Percentiles rank a stretch among this genome's conserved stretches.
Conservation (phyloP, 768 basidiomycete genomes). For the Naematelia aurantialba region DNA sequence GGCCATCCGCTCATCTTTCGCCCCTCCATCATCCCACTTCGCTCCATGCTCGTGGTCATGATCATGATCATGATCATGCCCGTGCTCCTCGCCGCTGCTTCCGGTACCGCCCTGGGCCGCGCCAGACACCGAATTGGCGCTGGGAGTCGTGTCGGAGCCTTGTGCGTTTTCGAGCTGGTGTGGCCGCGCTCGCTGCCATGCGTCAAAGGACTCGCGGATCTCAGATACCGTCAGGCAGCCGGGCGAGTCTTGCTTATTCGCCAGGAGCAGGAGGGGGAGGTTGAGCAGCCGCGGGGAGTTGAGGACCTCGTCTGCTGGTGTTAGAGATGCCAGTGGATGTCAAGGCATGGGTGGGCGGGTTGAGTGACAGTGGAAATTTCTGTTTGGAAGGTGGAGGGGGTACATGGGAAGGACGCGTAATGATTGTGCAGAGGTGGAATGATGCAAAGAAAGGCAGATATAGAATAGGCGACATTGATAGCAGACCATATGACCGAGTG, state of each 20-base stretch:
- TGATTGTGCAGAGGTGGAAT: not conserved
- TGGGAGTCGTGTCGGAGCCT: too few species aligned
- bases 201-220: constrained; percentile 64
- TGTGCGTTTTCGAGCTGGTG: constrained; percentile 12
- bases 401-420: too few species aligned
- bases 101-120: too few species aligned
- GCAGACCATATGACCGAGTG: too few species aligned
- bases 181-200: constrained; percentile 47
- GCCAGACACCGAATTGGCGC: too few species aligned
- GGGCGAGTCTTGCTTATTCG: constrained; percentile 91
- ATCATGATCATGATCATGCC: constrained; percentile 1
- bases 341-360: too few species aligned
- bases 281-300: constrained; percentile 84
- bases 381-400: too few species aligned
- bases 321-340: too few species aligned
- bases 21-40: constrained; percentile 35
- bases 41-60: constrained; percentile 2
- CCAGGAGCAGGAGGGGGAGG: constrained; percentile 83
- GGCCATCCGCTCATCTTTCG: constrained; percentile 55
- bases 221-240: constrained; percentile 79
- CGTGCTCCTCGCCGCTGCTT: not conserved
- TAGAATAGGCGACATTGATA: too few species aligned
- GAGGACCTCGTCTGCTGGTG: constrained; percentile 67
- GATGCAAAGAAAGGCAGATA: not conserved
- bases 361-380: too few species aligned